Evolutionary conservation across 805 yeast genomes (phyloP), one percentile per base, ranked within the genome.

Genomic region (Pichia eremophila): DNA sequence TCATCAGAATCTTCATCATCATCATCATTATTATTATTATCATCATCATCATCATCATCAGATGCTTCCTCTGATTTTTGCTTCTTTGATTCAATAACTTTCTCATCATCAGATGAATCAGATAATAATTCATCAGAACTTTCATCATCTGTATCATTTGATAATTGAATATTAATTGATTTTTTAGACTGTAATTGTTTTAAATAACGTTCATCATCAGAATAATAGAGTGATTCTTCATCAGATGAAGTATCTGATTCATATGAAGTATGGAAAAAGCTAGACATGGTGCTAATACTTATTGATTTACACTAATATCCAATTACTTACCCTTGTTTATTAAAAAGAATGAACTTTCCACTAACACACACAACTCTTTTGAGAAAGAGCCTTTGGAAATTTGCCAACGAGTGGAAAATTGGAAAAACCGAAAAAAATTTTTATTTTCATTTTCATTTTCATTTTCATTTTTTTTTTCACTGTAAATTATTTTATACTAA

Each of bases 211-310:
- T 75, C 78, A 57, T 80, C 86, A 56, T 81, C 85, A 40, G 79
- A 75, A 47, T 85, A 77, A 51, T 75, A 68, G 50, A 73, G 65
- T 57, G 72, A 63, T 52, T 73, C 75, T 51, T 72, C 77, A 55
- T 76, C 81, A 39, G 79, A 74, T 36, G 78, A 72, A 40, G 53
- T 57, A 42, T 76, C 73, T 47, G 77, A 78, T 45, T 80, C 78
- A 53, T 74, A 71, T 61, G 69, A 70, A 28, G 79, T 69, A 47
- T 81, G 80, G 73, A 93, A 93, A 78, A 93, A 91, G 71, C 95
- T 85, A 58, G 98, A 88, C 95, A 89, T 89, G 38, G 4, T 19
- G 22, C 22, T 19, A 19, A 19, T 19, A 19, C 22, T 19, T 19
- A n/a, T n/a, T n/a, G n/a, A n/a, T n/a, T n/a, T n/a, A n/a, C n/a